phyloP scores from a whole-genome alignment of 1,284 basidiomycete genomes.

The Malassezia arunalokei region DNA sequence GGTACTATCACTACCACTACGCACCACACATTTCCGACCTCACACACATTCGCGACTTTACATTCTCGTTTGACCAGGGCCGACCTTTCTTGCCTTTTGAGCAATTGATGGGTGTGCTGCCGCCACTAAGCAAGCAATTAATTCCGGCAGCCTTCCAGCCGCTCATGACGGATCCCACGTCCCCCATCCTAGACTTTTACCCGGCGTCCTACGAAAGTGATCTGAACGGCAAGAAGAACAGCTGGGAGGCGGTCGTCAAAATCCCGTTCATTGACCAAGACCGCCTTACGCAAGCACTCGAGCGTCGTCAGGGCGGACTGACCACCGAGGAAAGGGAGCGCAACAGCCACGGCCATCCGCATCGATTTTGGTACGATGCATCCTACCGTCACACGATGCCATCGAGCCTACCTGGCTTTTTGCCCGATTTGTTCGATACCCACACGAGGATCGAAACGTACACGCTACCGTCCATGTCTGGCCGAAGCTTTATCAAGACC shows the following conservation, averaged over 20 bases:
- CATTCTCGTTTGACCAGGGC: conserved; percentile 74
- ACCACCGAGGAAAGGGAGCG: conserved; percentile 64
- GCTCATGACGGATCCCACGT: conserved; percentile 73
- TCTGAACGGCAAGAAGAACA: conserved; percentile 93
- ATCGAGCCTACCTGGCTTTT: conserved; percentile 83
- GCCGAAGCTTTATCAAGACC: conserved; percentile 71
- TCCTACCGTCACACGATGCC: conserved; percentile 58
- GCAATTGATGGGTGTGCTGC: conserved; percentile 95
- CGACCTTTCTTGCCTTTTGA: conserved; percentile 86
- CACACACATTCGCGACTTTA: conserved; percentile 61
- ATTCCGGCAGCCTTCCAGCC: conserved; percentile 81
- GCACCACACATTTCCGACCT: conserved; percentile 64
- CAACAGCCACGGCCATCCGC: conserved; percentile 68
- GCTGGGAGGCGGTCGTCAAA: conserved; percentile 98
- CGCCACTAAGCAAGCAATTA: conserved; percentile 72
- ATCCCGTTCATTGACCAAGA: conserved; percentile 92
- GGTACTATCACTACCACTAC: conserved; percentile 99
- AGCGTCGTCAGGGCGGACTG: conserved; percentile 64
- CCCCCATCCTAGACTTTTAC: conserved; percentile 89
- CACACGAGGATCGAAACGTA: conserved; percentile 67
- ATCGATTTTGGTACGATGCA: conserved; percentile 62
- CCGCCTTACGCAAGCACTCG: conserved; percentile 58
- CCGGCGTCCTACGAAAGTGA: conserved; percentile 80
- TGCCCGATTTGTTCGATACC: conserved; percentile 76
- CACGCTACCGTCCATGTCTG: conserved; percentile 64